Evolutionary conservation across 2,329 filamentous ascomycete genomes (phyloP), one percentile per base, ranked within the genome.

Genomic region (Exophiala sp.): DNA sequence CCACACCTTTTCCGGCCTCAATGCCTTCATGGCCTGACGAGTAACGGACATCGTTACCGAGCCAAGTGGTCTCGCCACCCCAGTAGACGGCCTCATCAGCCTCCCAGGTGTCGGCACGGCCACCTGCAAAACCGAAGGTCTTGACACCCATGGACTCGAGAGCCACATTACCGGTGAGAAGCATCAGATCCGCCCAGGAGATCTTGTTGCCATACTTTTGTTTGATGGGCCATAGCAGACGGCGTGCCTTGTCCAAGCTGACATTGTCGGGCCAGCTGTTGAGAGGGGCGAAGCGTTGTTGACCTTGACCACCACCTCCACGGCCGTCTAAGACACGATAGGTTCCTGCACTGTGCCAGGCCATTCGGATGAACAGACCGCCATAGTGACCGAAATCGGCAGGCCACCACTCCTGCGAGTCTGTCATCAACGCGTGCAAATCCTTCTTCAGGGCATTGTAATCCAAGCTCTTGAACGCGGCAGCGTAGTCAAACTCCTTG

Each of bases 261-360:
- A 81, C 82, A 59, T 89, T 89, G 70, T 89, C 85, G 35, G 85
- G 85, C 85, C 85, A 89, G 73, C 81, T 81, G 77, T 88, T 88
- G 65, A 89, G 80, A 4, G 86, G 86, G 46, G 85, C 85, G 62
- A 89, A 89, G 34, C 86, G 81, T 70, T 89, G 85, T 70, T 88
- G 85, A 50, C 83, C 85, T 62, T 80, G 73, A 46, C 84, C 85
- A 62, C 80, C 83, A 52, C 86, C 86, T 48, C 86, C 86, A 54
- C 86, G 84, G 30, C 85, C 85, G 60, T 89, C 85, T 45, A 74
- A 75, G 64, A 85, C 80, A 62, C 86, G 83, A 71, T 89, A 88
- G 43, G 85, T 90, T 53, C 86, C 86, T 21, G 86, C 80, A 58
- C 81, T 82, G 74, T 89, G 86, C 86, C 86, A 90, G 53, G 84